Evolutionary conservation across 2,329 filamentous ascomycete species (phyloP).

Genomic region (Colletotrichum sojae): DNA sequence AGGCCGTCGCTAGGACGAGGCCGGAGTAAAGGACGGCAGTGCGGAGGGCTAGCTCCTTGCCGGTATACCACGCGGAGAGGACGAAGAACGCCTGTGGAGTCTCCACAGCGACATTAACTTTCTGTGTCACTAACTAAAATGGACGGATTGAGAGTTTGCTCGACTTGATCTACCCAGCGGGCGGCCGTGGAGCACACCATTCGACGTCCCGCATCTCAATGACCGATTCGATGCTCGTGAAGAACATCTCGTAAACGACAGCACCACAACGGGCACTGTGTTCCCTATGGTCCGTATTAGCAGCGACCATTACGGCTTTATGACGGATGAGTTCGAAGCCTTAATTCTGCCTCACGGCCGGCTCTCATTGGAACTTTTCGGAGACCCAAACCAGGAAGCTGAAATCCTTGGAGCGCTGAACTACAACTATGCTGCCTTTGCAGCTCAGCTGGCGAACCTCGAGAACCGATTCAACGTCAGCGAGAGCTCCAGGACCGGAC

Average conservation of each 20-base stretch:
- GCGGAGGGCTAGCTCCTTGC: conserved; percentile 75
- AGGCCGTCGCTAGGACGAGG: not conserved
- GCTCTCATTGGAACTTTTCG: not conserved
- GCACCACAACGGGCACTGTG: too few species aligned
- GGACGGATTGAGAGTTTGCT: too few species aligned
- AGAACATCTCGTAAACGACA: too few species aligned
- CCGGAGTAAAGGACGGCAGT: not conserved
- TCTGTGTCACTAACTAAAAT: too few species aligned
- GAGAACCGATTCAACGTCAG: not conserved
- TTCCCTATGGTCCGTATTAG: too few species aligned
- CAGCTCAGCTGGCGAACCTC: not conserved
- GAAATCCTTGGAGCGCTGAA: not conserved
- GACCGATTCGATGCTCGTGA: too few species aligned
- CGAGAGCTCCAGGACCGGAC: not conserved
- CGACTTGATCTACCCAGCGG: too few species aligned
- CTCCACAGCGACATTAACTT: too few species aligned
- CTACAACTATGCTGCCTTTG: not conserved
- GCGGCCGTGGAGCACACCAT: too few species aligned
- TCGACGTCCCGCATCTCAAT: too few species aligned
- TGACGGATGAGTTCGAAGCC: not conserved
- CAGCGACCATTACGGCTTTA: not conserved
- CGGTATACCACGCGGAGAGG: conserved; percentile 76
- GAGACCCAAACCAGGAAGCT: not conserved
- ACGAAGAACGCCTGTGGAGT: conserved; percentile 59
- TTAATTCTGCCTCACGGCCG: not conserved